Base-by-base conservation (phyloP, 2,329 filamentous ascomycete genomes). In the Fusarium sp. region DNA sequence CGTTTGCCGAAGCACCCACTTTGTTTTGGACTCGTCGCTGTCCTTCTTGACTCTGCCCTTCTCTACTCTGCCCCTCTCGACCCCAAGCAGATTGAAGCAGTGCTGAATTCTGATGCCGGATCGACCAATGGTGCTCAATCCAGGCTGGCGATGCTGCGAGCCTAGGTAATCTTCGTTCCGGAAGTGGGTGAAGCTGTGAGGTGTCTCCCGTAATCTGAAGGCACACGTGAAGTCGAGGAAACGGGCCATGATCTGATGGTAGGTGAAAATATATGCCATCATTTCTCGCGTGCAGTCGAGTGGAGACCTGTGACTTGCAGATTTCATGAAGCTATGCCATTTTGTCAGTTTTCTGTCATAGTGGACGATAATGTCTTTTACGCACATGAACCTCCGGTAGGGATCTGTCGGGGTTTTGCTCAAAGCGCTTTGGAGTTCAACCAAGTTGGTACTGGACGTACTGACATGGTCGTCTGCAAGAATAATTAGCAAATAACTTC, bases 51-150 rank as follows among this genome's bases (percentile, higher is more conserved):
- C 22, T 22, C 22, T 22, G 22, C 22, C 22, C 4, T n/a, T n/a
- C n/a, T n/a, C n/a, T n/a, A n/a, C n/a, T n/a, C n/a, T n/a, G n/a
- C n/a, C n/a, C n/a, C n/a, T n/a, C n/a, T n/a, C n/a, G n/a, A n/a
- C n/a, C n/a, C n/a, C n/a, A n/a, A n/a, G n/a, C n/a, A n/a, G n/a
- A n/a, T n/a, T n/a, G n/a, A 68, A 68, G 20, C 66, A 68, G 20
- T 68, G 66, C 33, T 68, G 66, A 8, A 68, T 43, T 3, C 27
- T 56, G 40, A 65, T 60, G 1, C 66, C 66, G 4, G 66, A 68
- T 40, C 61, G 66, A 4, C 60, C 61, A 22, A 59, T 38, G 12
- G 1, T n/a, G 15, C 15, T 17, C 35, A 65, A 6, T 10, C 43
- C 66, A 20, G 33, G 7, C 27, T 64, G 66, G 6, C 32, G 30